Conservation (phyloP, 495 filamentous ascomycete genomes). For the Cudoniella acicularis region DNA sequence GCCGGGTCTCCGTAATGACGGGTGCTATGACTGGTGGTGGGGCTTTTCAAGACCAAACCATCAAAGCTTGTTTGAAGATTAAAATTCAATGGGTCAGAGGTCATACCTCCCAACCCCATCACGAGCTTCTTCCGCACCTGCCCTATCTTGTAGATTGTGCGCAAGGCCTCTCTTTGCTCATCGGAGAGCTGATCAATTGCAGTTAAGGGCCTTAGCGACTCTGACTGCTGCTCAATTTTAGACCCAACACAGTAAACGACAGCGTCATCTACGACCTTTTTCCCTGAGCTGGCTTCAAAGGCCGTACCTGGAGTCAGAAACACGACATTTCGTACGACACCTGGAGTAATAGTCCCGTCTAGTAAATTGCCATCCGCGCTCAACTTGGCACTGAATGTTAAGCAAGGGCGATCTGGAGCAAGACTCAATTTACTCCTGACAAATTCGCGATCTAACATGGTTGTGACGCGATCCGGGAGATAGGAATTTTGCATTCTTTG, state of each 20-base stretch:
- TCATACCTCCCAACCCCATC: not conserved
- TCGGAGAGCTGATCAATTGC: not conserved
- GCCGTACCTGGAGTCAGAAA: constrained; percentile 58
- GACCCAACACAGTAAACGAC: constrained; percentile 3
- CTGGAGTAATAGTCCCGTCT: constrained; percentile 68
- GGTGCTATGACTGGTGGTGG: not conserved
- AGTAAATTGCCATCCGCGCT: constrained; percentile 59
- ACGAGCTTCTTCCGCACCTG: not conserved
- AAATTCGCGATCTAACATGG: constrained; percentile 65
- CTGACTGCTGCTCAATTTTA: not conserved
- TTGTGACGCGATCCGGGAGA: constrained; percentile 63
- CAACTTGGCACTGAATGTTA: constrained; percentile 81
- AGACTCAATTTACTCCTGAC: constrained; percentile 67
- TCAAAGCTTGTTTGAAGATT: constrained; percentile 5
- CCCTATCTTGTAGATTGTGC: not conserved
- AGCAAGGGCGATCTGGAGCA: constrained; percentile 56
- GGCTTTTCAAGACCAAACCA: not conserved
- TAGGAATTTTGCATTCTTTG: constrained; percentile 66
- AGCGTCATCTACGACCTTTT: not conserved
- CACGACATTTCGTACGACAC: constrained; percentile 66
- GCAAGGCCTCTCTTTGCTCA: not conserved
- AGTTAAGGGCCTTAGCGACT: not conserved
- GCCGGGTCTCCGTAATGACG: constrained; percentile 16
- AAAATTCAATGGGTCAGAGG: not conserved
- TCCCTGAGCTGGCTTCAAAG: not conserved